Evolutionary conservation across 2,329 filamentous ascomycete species (phyloP), one percentile per base, ranked within the genome.

Genomic region (Alternaria longipes): DNA sequence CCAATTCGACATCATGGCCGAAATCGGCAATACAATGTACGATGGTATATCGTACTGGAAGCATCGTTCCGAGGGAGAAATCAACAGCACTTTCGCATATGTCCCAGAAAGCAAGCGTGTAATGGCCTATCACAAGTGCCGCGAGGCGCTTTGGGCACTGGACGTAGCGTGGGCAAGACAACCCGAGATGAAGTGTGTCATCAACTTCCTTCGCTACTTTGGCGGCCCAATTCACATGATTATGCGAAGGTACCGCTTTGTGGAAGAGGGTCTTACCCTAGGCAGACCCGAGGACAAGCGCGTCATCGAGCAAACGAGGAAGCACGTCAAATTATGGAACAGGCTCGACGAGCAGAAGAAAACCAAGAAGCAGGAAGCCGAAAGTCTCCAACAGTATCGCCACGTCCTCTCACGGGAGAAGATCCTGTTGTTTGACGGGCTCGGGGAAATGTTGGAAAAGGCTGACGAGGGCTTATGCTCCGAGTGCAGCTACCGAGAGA

Each of bases 41-140:
- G 75, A 78, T 40, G 72, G 74, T 11, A 64, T 76, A 9, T 65
- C 74, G 5, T 78, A 74, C 63, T 77, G 61, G 66, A 78, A 78
- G 69, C 75, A 78, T 56, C 72, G 75, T 8, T 60, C 65, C 26
- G 76, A 78, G 53, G 74, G 75, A 11, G 75, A 78, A 59, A 77
- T 74, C 11, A 76, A 78, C 63, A 74, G 59, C 64, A 77, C 74
- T 2, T 78, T 76, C 40, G 72, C 70, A 20, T 77, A 78, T 54
- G 63, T 74, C 16, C 65, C 65, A 3, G 42, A 56, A 40, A 62
- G 66, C 5, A 30, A 68, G 26, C 73, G 74, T 18, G 53, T 64
- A 9, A 52, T 68, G 14, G 61, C 65, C 0, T 77, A 42, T 24
- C 55, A 45, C 26, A 51, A 57, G 28, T 52, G 46, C 40, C 55